Evolutionary conservation across 371 early-diverging fungal species (phyloP).

Genomic region (Aphelidium insulamus): DNA sequence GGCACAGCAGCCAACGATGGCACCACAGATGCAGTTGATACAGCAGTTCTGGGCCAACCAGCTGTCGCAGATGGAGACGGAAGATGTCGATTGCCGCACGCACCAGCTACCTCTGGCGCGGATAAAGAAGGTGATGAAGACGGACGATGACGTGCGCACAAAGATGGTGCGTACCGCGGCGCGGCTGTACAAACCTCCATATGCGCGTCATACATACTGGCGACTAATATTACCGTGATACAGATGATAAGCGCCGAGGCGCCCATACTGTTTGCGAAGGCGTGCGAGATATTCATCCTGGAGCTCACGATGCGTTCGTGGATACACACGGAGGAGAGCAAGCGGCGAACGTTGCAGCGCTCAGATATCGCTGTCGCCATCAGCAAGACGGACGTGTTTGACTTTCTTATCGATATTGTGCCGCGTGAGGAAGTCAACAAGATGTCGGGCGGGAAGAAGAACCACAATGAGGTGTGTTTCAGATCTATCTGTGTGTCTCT

Average conservation of each 20-base stretch:
- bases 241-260: conserved; percentile 75
- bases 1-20: background rate
- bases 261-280: conserved; percentile 87
- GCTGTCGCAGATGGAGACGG: conserved; percentile 8
- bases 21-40: background rate
- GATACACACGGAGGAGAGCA: conserved; percentile 96
- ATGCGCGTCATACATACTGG: background rate
- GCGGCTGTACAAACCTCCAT: background rate
- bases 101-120: conserved; percentile 93
- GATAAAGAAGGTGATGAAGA: conserved; percentile 99
- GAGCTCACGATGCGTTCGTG: conserved; percentile 92
- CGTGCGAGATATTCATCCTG: conserved; percentile 92
- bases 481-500: too few species aligned
- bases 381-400: conserved; percentile 86
- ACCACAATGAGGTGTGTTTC: too few species aligned
- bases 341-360: conserved; percentile 89
- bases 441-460: too few species aligned
- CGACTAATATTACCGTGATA: background rate
- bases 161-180: conserved; percentile 2
- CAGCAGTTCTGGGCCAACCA: conserved; percentile 10
- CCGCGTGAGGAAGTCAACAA: conserved; percentile 91
- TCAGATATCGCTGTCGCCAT: conserved; percentile 89
- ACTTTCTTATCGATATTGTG: conserved; percentile 97
- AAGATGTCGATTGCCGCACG: conserved; percentile 53
- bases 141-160: conserved; percentile 75